phyloP scores from a whole-genome alignment of 2,329 filamentous ascomycete species.

The Tolypocladium endophyticum region DNA sequence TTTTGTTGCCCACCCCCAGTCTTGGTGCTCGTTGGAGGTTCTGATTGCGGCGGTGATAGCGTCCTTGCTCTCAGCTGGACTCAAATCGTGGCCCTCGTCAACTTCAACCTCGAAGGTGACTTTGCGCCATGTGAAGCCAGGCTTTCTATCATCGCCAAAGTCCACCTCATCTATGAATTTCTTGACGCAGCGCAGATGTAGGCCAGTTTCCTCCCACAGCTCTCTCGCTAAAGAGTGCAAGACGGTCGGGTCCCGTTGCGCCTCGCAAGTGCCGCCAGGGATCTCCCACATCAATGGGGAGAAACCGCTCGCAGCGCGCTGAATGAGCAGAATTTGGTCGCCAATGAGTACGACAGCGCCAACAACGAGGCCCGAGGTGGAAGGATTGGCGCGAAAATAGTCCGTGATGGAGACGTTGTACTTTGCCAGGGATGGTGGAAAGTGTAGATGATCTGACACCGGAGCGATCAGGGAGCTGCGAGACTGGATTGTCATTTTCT shows the following conservation, averaged over 20 bases:
- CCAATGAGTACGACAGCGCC: constrained; percentile 2
- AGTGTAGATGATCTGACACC: not conserved
- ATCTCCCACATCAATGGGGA: constrained; percentile 3
- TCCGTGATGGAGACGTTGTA: constrained; percentile 1
- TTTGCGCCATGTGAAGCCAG: constrained; percentile 4
- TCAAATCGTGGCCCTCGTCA: not conserved
- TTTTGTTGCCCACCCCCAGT: constrained; percentile 5
- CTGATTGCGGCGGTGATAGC: not conserved
- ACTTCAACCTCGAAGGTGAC: constrained; percentile 4
- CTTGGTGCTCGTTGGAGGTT: constrained; percentile 4
- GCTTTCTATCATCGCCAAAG: not conserved
- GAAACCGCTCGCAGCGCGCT: constrained; percentile 3
- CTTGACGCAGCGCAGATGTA: constrained; percentile 1
- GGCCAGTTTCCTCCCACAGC: constrained; percentile 3
- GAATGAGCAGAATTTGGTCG: constrained; percentile 2
- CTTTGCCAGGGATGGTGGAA: not conserved
- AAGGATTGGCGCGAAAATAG: not conserved
- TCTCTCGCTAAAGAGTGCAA: constrained; percentile 1
- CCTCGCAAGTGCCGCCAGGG: constrained; percentile 2
- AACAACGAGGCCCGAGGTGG: not conserved
- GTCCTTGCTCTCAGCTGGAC: not conserved
- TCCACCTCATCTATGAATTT: constrained; percentile 1
- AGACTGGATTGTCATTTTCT: not conserved
- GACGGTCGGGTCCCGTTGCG: constrained; percentile 1
- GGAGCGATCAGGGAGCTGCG: not conserved